Percentiles rank a stretch among this genome's conserved stretches.
Conservation (phyloP, 2,329 filamentous ascomycete genomes). For the Phialophora chinensis region DNA sequence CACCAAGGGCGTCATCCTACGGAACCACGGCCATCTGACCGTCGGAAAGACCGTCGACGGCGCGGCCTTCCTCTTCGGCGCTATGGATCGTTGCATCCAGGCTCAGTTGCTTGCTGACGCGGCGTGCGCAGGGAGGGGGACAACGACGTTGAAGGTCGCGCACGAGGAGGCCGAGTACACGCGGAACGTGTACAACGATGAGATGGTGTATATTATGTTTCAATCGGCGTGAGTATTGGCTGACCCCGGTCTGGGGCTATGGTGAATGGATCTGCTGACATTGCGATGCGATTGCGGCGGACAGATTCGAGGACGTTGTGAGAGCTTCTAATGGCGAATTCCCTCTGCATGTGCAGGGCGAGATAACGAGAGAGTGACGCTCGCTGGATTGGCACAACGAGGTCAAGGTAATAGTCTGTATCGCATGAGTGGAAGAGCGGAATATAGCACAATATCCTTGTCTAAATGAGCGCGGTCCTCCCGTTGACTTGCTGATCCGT, state of each 20-base stretch:
- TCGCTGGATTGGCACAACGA: not conserved
- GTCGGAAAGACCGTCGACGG: slow-evolving; percentile 58
- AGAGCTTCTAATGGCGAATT: slow-evolving; percentile 34
- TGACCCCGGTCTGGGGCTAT: not conserved
- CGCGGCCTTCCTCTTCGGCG: slow-evolving; percentile 61
- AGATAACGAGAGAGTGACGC: slow-evolving; percentile 28
- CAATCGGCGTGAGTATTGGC: slow-evolving; percentile 33
- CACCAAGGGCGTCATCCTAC: slow-evolving; percentile 60
- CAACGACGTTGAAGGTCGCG: slow-evolving; percentile 33
- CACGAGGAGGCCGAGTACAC: slow-evolving; percentile 36
- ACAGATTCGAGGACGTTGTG: slow-evolving; percentile 37
- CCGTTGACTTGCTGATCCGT: not conserved
- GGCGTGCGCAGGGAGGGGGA: slow-evolving; percentile 44
- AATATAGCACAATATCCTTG: not conserved
- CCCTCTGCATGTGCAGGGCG: slow-evolving; percentile 34
- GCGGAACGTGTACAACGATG: slow-evolving; percentile 36
- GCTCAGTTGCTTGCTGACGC: slow-evolving; percentile 51
- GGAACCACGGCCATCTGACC: slow-evolving; percentile 62
- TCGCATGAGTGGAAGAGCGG: not conserved
- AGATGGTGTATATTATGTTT: slow-evolving; percentile 40
- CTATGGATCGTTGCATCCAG: slow-evolving; percentile 50
- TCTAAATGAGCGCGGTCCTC: not conserved
- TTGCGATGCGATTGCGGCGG: not conserved
- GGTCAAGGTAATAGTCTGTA: not conserved
- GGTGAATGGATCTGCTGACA: slow-evolving; percentile 1